phyloP scores from a whole-genome alignment of 768 basidiomycete species.

The Pleurotus pulmonarius region DNA sequence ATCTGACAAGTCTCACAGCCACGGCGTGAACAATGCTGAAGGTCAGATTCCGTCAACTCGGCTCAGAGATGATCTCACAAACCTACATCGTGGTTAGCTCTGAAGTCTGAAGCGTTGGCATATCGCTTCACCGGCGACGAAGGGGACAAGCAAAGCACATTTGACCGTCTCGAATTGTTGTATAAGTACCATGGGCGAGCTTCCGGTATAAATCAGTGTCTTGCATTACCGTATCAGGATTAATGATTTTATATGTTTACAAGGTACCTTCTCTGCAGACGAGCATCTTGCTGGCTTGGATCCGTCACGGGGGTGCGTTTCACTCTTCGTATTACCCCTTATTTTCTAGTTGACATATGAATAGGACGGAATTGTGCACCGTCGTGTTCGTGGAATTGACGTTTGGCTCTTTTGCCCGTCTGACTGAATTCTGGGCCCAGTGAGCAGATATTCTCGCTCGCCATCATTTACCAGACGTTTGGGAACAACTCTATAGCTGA shows the following conservation, averaged over 20 bases:
- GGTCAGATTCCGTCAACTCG: conserved; percentile 10
- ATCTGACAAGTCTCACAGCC: conserved; percentile 16
- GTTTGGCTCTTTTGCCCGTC: not conserved
- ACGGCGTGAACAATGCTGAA: conserved; percentile 40
- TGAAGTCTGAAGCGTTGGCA: conserved; percentile 39
- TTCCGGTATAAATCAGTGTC: conserved; percentile 17
- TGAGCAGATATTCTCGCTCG: conserved; percentile 40
- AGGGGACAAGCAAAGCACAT: conserved; percentile 34
- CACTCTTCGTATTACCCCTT: not conserved
- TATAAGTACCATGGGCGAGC: conserved; percentile 36
- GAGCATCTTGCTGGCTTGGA: conserved; percentile 38
- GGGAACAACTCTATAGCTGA: conserved; percentile 41
- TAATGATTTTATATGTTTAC: too few relatives aligned
- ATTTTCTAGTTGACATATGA: not conserved
- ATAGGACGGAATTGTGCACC: conserved; percentile 34
- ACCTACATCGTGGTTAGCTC: conserved; percentile 17
- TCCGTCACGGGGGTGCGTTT: conserved; percentile 34
- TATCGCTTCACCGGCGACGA: conserved; percentile 37
- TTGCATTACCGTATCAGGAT: too few relatives aligned
- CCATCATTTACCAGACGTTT: conserved; percentile 36
- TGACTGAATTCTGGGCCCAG: conserved; percentile 13
- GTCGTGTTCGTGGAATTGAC: conserved; percentile 28
- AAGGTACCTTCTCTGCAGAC: conserved; percentile 38
- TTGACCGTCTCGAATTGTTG: conserved; percentile 33
- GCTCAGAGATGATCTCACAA: not conserved